Evolutionary conservation across 352 stramenopile species (phyloP), one percentile per base, ranked within the genome.

Genomic region (Pythium folliculosum): DNA sequence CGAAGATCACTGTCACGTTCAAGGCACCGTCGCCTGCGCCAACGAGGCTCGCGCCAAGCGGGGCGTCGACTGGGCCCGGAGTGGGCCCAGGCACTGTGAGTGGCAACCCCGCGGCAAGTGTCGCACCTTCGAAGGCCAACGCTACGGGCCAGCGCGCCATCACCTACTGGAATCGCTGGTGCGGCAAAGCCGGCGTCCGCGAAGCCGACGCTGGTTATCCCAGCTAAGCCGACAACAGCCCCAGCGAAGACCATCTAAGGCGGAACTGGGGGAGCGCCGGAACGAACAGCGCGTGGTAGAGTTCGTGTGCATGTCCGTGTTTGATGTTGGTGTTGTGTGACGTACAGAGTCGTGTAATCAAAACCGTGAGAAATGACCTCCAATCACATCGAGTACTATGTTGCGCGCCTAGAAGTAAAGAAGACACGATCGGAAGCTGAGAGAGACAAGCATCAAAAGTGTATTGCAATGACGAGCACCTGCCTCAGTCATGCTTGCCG

Each of bases 401-500:
- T n/a, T n/a, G n/a, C n/a, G n/a, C n/a, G n/a, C n/a, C n/a, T n/a
- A n/a, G n/a, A n/a, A n/a, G n/a, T n/a, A n/a, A n/a, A n/a, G n/a
- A n/a, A n/a, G n/a, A n/a, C n/a, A n/a, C n/a, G n/a, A n/a, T 14
- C 12, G 35, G 35, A 40, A 13, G 1, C 8, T 14, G 8, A 13
- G 35, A 14, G 35, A 12, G 35, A 40, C 35, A 40, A 13, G 12
- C 27, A 32, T 32, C 27, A 40, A 14, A 40, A 40, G 35, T 40
- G 35, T 10, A 40, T 10, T 40, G 35, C 35, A 14, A 40, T 40
- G 8, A 14, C 35, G 35, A 40, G 35, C 4, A 7, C 8, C 8
- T 40, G 35, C 8, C 12, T 47, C 55, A 83, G 21, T 81, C 71
- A 50, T 77, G 73, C 37, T 82, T 84, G 67, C 82, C 80, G n/a